Percentiles rank a stretch among this genome's conserved stretches.
Evolutionary conservation across 2,329 filamentous ascomycete species (phyloP).

Genomic region (Cephalotrichum gorgonifer): DNA sequence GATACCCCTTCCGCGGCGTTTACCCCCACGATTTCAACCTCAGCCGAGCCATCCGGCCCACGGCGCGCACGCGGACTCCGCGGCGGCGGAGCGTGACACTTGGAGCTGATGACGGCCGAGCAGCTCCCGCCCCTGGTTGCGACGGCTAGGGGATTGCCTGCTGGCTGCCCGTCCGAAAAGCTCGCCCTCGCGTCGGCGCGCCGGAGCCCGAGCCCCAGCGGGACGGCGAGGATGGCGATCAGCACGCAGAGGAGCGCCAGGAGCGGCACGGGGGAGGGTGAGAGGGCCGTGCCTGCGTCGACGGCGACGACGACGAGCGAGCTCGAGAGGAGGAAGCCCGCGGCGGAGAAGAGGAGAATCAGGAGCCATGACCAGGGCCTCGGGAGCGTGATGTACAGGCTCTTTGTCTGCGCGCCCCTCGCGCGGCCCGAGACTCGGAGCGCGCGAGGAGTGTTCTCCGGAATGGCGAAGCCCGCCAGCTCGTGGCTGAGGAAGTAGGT

Average conservation of each 20-base stretch:
- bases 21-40: not conserved
- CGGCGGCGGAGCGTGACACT: conserved; percentile 29
- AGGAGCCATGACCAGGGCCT: conserved; percentile 33
- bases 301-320: conserved; percentile 26
- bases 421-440: conserved; percentile 35
- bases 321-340: conserved; percentile 36
- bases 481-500: conserved; percentile 40
- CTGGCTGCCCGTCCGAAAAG: conserved; percentile 20
- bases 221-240: conserved; percentile 18
- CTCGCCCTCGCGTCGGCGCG: conserved; percentile 24
- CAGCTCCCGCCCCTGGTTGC: conserved; percentile 34
- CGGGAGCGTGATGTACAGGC: conserved; percentile 39
- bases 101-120: conserved; percentile 39
- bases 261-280: conserved; percentile 31
- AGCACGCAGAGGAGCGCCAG: conserved; percentile 30
- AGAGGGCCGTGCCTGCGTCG: conserved; percentile 22
- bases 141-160: conserved; percentile 38
- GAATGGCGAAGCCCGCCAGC: conserved; percentile 29
- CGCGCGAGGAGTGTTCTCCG: conserved; percentile 9
- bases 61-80: conserved; percentile 15
- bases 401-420: conserved; percentile 32
- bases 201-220: conserved; percentile 28
- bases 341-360: conserved; percentile 28
- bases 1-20: conserved; percentile 23
- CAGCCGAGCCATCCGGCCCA: not conserved